Evolutionary conservation across 78 protist species (phyloP).

Genomic region (Dictyostelium intermedium): DNA sequence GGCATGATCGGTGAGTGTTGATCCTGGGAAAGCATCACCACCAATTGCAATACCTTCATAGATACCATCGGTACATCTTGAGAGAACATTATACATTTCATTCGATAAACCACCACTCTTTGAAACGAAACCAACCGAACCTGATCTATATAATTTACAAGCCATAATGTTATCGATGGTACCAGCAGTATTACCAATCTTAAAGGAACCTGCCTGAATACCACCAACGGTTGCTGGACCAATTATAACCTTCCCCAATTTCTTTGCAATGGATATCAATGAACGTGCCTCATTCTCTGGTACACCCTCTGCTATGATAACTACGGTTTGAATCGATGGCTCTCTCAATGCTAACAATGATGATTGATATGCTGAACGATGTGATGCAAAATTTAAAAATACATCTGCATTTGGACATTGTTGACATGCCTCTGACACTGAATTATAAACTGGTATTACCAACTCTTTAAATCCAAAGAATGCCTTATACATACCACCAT

Average conservation of each 20-base stretch:
- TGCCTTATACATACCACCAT: conserved; percentile 89
- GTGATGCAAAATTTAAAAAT: conserved; percentile 95
- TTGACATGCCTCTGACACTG: conserved; percentile 78
- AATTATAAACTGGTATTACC: conserved; percentile 86
- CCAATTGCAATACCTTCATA: conserved; percentile 97
- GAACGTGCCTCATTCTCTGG: conserved; percentile 91
- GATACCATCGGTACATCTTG: conserved; percentile 93
- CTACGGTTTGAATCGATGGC: conserved; percentile 80
- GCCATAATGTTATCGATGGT: conserved; percentile 94
- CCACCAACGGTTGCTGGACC: conserved; percentile 99
- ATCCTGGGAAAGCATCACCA: conserved; percentile 95
- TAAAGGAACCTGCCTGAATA: conserved; percentile 93
- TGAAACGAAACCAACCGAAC: conserved; percentile 93
- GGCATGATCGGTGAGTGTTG: conserved; percentile 90
- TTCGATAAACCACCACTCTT: conserved; percentile 94
- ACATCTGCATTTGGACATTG: conserved; percentile 86
- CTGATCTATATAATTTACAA: conserved; percentile 95
- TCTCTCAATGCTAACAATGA: conserved; percentile 86
- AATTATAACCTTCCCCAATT: conserved; percentile 83
- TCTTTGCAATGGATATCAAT: conserved; percentile 80
- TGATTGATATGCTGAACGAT: conserved; percentile 89
- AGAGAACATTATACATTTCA: conserved; percentile 94
- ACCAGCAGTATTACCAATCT: conserved; percentile 96
- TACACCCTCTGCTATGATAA: conserved; percentile 95
- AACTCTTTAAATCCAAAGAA: conserved; percentile 94